These are phyloP conservation scores for Paraconiothyrium brasiliense DNA, from an alignment of 2,329 filamentous ascomycete genomes.

Conservation along the genomic window DNA sequence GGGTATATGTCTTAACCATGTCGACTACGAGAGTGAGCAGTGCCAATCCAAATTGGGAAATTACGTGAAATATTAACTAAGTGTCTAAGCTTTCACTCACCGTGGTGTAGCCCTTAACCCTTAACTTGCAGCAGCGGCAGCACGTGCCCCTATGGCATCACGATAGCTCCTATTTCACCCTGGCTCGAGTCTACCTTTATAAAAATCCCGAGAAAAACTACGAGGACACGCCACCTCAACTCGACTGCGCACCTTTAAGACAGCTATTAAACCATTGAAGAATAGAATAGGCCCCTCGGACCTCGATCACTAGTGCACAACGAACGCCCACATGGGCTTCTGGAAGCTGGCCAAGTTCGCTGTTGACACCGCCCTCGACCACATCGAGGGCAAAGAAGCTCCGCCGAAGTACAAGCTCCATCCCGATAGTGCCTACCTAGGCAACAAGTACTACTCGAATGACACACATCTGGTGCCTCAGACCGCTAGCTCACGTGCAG, in stretches of 20 bases:
- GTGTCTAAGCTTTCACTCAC: background rate
- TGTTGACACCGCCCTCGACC: background rate
- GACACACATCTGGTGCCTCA: background rate
- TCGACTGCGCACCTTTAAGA: background rate
- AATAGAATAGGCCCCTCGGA: background rate
- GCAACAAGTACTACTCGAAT: background rate
- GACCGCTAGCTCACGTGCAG: background rate
- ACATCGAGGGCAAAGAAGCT: background rate
- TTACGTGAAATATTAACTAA: background rate
- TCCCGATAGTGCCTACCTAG: background rate
- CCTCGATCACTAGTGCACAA: background rate
- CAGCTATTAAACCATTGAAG: background rate
- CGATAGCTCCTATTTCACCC: background rate
- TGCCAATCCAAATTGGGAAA: background rate
- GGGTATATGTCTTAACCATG: too few relatives aligned
- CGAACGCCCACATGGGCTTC: background rate
- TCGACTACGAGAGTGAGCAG: background rate
- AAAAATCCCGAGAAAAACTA: background rate
- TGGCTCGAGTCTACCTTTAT: background rate
- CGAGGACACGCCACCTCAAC: background rate
- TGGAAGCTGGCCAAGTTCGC: background rate
- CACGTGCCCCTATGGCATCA: background rate
- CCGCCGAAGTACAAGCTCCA: background rate
- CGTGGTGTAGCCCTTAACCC: background rate
- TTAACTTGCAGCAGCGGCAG: background rate